These are phyloP conservation scores for Aspergillus affinis DNA, from an alignment of 495 filamentous ascomycete species.

Conservation along the genomic window DNA sequence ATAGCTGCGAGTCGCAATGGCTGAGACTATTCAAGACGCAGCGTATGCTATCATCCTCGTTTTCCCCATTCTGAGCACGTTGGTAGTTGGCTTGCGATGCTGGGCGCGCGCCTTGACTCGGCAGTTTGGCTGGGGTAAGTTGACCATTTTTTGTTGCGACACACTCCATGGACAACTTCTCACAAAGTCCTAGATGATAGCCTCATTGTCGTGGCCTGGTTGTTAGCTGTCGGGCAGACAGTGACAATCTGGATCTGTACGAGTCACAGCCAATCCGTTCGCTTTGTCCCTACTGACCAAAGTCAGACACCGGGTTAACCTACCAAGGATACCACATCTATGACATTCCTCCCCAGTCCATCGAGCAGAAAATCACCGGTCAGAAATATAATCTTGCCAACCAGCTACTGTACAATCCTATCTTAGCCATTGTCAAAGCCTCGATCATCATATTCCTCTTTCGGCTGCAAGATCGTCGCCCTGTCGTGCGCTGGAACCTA, in stretches of 20 bases:
- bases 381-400: slow-evolving; percentile 48
- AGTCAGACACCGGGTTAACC: slow-evolving; percentile 51
- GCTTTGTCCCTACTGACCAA: neutral
- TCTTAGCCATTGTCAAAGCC: slow-evolving; percentile 59
- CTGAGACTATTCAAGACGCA: neutral
- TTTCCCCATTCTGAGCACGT: neutral
- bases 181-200: neutral
- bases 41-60: neutral
- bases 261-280: slow-evolving; percentile 2
- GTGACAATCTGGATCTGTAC: slow-evolving; percentile 35
- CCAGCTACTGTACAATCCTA: slow-evolving; percentile 64
- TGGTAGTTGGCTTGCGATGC: neutral
- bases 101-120: neutral
- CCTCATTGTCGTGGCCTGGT: slow-evolving; percentile 9
- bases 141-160: slow-evolving; percentile 22
- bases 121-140: slow-evolving; percentile 15
- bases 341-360: slow-evolving; percentile 36
- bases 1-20: neutral
- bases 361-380: neutral
- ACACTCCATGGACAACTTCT: slow-evolving; percentile 22
- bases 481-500: slow-evolving; percentile 38
- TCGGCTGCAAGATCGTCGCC: slow-evolving; percentile 41
- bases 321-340: slow-evolving; percentile 49
- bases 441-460: slow-evolving; percentile 53
- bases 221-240: slow-evolving; percentile 24